Base-by-base conservation (phyloP, 345 rosid species). In the Dipteronia sinensis region DNA sequence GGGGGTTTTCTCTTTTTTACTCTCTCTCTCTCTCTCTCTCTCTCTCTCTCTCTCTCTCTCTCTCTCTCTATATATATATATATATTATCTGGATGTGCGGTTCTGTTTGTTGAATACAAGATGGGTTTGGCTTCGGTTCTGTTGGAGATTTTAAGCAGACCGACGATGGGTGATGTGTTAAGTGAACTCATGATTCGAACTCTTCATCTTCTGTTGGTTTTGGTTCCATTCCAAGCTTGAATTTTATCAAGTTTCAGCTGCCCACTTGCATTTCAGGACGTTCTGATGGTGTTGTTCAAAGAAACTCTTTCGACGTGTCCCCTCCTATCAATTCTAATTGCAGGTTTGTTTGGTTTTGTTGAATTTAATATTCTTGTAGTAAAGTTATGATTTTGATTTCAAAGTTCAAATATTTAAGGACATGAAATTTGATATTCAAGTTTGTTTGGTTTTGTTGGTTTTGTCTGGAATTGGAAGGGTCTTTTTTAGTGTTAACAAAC, bases 91-190 rank as follows among this genome's bases (percentile, higher is more conserved):
- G 78, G 80, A n/a, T n/a, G 86, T 79, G 29, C 31, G 49, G 31
- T 62, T n/a, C 1, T 4, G 51, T 44, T 72, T 66, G 23, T 29
- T 10, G 22, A 73, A 2, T n/a, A 22, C 7, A 49, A 34, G 51
- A 92, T 95, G 98, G 93, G 81, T 63, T 62, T 88, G 76, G 70
- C 82, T 79, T 81, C 89, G 15, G 71, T 90, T 82, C 73, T 90
- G 10, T 65, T 82, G 69, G 94, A 88, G 81, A 85, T 91, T 71
- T 76, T 88, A 70, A 80, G 69, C 16, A 85, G 82, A 76, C 91
- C 92, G 68, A 67, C 82, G 2, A 69, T 84, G 80, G 85, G 86
- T 67, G 89, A 85, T 25, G 79, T 88, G 44, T 29, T 88, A 11
- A 61, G 83, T 62, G 98, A 90, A 79, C 81, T 93, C 44, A 46